A percentile compares a stretch with the other conserved stretches of the same genome.
These are phyloP conservation scores for Blastobotrys mokoenaii DNA, from an alignment of 805 yeast genomes.

Conservation along the genomic window DNA sequence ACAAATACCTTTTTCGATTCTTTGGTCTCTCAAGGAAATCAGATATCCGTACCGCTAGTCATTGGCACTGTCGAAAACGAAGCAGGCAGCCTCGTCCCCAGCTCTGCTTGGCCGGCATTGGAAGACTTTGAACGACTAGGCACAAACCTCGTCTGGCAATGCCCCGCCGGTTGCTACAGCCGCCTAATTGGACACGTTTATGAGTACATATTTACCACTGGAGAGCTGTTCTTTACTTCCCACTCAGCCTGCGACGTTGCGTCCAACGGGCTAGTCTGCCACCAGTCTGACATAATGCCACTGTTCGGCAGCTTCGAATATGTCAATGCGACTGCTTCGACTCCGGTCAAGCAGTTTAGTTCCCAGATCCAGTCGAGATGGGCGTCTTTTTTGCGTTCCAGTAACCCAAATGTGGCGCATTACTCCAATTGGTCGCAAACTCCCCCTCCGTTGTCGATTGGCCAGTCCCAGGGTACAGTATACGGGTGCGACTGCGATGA, in stretches of 20 bases:
- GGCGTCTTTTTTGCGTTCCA: slow-evolving; percentile 16
- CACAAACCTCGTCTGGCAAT: slow-evolving; percentile 19
- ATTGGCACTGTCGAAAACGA: slow-evolving; percentile 23
- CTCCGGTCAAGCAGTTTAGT: slow-evolving; percentile 15
- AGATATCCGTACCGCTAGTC: slow-evolving; percentile 15
- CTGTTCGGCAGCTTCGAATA: slow-evolving; percentile 22
- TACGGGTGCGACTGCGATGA: too few relatives aligned
- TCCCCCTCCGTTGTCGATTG: too few relatives aligned
- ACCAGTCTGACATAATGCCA: slow-evolving; percentile 24
- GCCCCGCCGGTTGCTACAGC: slow-evolving; percentile 14
- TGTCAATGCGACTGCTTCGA: slow-evolving; percentile 6
- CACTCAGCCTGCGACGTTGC: slow-evolving; percentile 13
- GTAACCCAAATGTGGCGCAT: background rate
- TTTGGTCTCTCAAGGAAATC: slow-evolving; percentile 6
- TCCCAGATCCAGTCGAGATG: slow-evolving; percentile 22
- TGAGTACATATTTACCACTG: slow-evolving; percentile 20
- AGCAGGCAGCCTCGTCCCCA: slow-evolving; percentile 14
- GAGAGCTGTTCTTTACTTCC: slow-evolving; percentile 19
- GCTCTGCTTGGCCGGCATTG: background rate
- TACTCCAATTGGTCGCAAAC: too few relatives aligned
- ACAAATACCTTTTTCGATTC: slow-evolving; percentile 13
- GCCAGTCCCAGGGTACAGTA: too few relatives aligned
- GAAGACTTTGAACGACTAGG: slow-evolving; percentile 9
- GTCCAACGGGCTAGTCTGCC: slow-evolving; percentile 19
- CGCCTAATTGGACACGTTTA: slow-evolving; percentile 10